phyloP scores from a whole-genome alignment of 352 stramenopile species.

The Phytophthora boehmeriae region DNA sequence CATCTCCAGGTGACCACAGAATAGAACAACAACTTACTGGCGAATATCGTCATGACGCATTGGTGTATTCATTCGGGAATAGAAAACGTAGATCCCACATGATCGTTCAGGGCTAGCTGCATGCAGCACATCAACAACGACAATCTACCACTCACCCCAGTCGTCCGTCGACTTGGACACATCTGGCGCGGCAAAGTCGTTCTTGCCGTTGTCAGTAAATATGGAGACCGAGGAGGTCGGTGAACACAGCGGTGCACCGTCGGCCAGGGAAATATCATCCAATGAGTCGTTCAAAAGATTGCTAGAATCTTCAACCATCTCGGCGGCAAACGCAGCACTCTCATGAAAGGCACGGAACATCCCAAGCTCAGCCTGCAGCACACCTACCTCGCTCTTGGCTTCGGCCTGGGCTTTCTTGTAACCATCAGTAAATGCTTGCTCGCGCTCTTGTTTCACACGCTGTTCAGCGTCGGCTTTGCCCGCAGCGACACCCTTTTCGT shows the following conservation, averaged over 20 bases:
- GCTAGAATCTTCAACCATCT: conserved; percentile 27
- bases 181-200: conserved; percentile 27
- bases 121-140: conserved; percentile 20
- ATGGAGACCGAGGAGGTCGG: conserved; percentile 48
- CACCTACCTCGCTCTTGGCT: conserved; percentile 44
- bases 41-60: neutral
- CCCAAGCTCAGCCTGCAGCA: conserved; percentile 50
- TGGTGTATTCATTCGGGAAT: conserved; percentile 21
- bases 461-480: conserved; percentile 46
- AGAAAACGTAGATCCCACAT: conserved; percentile 14
- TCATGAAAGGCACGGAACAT: conserved; percentile 58
- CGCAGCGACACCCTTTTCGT: conserved; percentile 45
- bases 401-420: conserved; percentile 43
- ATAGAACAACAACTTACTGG: too few species aligned
- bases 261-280: conserved; percentile 45
- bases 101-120: conserved; percentile 13
- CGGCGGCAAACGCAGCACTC: conserved; percentile 39
- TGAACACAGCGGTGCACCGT: conserved; percentile 41
- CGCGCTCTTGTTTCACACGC: conserved; percentile 36
- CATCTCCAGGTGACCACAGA: too few species aligned
- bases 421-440: conserved; percentile 38
- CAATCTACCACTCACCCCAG: conserved; percentile 70
- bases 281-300: conserved; percentile 36
- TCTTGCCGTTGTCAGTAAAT: conserved; percentile 49
- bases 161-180: conserved; percentile 43